These are phyloP conservation scores for Colletotrichum tabaci DNA, from an alignment of 2,329 filamentous ascomycete species.

Conservation along the genomic window DNA sequence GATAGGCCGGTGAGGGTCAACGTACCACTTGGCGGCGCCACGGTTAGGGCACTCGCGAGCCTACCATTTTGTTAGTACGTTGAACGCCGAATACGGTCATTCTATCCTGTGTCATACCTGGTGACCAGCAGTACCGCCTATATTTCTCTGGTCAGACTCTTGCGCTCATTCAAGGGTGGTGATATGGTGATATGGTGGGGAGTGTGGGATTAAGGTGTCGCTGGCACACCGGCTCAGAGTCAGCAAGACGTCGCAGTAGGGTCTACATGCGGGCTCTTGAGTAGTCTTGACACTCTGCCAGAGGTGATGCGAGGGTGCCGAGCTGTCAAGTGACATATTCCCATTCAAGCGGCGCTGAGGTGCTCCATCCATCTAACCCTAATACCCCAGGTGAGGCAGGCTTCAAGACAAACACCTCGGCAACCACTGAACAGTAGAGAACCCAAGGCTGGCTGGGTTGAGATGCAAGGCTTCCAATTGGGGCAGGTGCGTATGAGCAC, in stretches of 20 bases:
- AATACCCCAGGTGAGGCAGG: neutral
- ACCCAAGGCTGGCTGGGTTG: neutral
- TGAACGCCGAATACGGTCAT: slow-evolving; percentile 2
- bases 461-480: neutral
- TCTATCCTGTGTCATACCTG: slow-evolving; percentile 42
- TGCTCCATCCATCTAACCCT: neutral
- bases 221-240: slow-evolving; percentile 37
- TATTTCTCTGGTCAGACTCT: slow-evolving; percentile 37
- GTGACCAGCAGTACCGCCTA: slow-evolving; percentile 48
- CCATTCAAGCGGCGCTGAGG: neutral
- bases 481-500: neutral
- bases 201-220: slow-evolving; percentile 21
- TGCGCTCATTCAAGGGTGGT: slow-evolving; percentile 22
- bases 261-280: slow-evolving; percentile 29
- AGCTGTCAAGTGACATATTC: too few relatives aligned
- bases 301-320: neutral
- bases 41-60: slow-evolving; percentile 90
- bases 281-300: neutral
- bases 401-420: neutral
- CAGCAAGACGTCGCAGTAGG: slow-evolving; percentile 38
- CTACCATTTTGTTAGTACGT: slow-evolving; percentile 60
- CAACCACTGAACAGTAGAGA: neutral
- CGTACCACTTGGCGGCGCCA: slow-evolving; percentile 86
- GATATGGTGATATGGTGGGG: slow-evolving; percentile 3
- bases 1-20: slow-evolving; percentile 40